These are phyloP conservation scores for Leishmania turanica DNA, from an alignment of 208 protist species.

Conservation along the genomic window DNA sequence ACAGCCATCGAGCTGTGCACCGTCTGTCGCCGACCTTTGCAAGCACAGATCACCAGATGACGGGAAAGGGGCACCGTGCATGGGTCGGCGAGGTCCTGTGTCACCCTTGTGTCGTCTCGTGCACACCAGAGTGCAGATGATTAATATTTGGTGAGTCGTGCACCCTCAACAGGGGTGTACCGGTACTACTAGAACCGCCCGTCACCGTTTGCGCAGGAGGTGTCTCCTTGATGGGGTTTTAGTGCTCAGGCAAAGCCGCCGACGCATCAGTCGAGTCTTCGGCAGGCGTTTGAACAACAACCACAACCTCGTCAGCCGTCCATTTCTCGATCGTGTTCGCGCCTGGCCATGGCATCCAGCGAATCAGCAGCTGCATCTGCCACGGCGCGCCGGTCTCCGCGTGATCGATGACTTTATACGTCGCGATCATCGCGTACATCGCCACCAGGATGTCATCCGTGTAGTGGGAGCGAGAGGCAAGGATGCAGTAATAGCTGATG, in stretches of 20 bases:
- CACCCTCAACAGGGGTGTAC: background rate
- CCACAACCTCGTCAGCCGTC: slow-evolving; percentile 11
- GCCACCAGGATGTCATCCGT: slow-evolving; percentile 85
- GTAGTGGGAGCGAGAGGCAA: slow-evolving; percentile 89
- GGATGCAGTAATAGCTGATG: slow-evolving; percentile 67
- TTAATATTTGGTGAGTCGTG: background rate
- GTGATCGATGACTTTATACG: slow-evolving; percentile 69
- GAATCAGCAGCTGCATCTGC: slow-evolving; percentile 77
- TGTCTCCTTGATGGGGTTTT: background rate
- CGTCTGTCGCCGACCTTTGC: background rate
- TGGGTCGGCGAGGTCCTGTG: background rate
- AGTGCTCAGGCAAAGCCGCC: too few species aligned
- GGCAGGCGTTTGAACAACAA: background rate
- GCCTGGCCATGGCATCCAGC: slow-evolving; percentile 72
- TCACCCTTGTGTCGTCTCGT: background rate
- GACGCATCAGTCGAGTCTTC: background rate
- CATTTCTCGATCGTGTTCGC: slow-evolving; percentile 27
- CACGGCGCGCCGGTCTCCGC: slow-evolving; percentile 63
- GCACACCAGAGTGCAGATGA: background rate
- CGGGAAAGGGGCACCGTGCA: background rate
- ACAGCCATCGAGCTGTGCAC: background rate
- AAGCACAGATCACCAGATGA: background rate
- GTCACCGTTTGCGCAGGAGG: background rate
- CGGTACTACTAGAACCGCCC: background rate
- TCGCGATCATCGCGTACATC: slow-evolving; percentile 55